phyloP scores from a whole-genome alignment of 1,139 yeast genomes.

The Scheffersomyces insectosa region DNA sequence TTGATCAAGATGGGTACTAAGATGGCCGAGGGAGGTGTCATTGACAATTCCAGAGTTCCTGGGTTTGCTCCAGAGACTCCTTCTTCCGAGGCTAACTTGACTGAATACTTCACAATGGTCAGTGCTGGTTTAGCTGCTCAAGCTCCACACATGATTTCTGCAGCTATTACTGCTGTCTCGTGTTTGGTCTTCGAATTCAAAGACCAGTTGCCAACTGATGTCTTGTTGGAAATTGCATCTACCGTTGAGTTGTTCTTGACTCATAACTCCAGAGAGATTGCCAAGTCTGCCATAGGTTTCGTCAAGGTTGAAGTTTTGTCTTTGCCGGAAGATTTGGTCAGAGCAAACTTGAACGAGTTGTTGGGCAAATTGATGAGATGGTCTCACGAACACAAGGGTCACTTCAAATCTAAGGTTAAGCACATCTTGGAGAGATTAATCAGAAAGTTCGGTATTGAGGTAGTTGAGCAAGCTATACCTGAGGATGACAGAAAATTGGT shows the following conservation, averaged over 20 bases:
- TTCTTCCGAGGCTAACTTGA: slow-evolving; percentile 64
- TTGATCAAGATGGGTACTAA: slow-evolving; percentile 79
- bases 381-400: slow-evolving; percentile 96
- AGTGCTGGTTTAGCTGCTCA: slow-evolving; percentile 96
- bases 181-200: slow-evolving; percentile 87
- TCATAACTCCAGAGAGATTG: slow-evolving; percentile 89
- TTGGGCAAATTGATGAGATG: slow-evolving; percentile 78
- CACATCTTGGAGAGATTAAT: slow-evolving; percentile 89
- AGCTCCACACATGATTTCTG: slow-evolving; percentile 93
- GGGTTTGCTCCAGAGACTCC: slow-evolving; percentile 66
- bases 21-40: slow-evolving; percentile 71
- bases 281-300: slow-evolving; percentile 91
- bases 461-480: slow-evolving; percentile 79
- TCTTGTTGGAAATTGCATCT: slow-evolving; percentile 73
- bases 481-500: slow-evolving; percentile 82
- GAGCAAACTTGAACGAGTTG: slow-evolving; percentile 63
- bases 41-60: slow-evolving; percentile 66
- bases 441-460: slow-evolving; percentile 85
- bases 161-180: slow-evolving; percentile 88
- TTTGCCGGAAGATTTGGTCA: slow-evolving; percentile 77
- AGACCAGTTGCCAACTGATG: slow-evolving; percentile 53
- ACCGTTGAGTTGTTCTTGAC: slow-evolving; percentile 89
- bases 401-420: slow-evolving; percentile 87
- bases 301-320: slow-evolving; percentile 87
- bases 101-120: slow-evolving; percentile 88